Base-by-base conservation (phyloP, 2,329 filamentous ascomycete species). In the Colletotrichum brevisporum region DNA sequence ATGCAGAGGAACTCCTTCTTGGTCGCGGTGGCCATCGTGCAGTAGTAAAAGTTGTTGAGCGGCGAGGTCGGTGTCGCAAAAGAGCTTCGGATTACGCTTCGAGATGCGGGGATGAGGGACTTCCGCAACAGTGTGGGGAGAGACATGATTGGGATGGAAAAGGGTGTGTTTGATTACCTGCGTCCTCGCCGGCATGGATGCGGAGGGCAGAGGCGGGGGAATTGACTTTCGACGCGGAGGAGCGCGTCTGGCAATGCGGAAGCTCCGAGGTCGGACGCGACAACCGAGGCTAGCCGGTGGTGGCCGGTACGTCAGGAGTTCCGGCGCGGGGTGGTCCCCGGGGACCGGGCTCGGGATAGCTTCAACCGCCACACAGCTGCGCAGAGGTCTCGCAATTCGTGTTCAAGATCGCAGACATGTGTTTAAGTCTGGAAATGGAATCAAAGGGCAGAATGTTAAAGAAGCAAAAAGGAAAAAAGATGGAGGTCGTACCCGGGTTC, bases 1-100 rank as follows among this genome's bases (percentile, higher is more conserved):
- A 69, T 69, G 66, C 66, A 69, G 41, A 69, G 51, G 36, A 69
- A 69, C 54, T 69, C 66, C 43, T 63, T 63, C 61, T 69, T 69
- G 2, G 39, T 45, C 3, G 52, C 47, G 59, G 66, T 69, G 16
- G 66, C 66, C 66, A 69, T 69, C 16, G 62, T 69, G 55, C 66
- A 55, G 26, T 48, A 26, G 15, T 27, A 27, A 27, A 58, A 31
- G 41, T 5, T 60, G 41, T 5, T 60, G 62, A 66, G 55, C 15
- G 62, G 50, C 1, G 50, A 66, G 2, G 26, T 27, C 21, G 24
- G 43, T 9, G 24, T 8, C 0, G 36, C 50, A 36, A 39, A 63
- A 1, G 9, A 13, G 59, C 50, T 54, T 21, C 39, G 10, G 15
- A 45, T 36, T 6, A 26, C 24, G 45, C 13, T 52, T 39, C 62